Evolutionary conservation across 2,329 filamentous ascomycete genomes (phyloP), one percentile per base, ranked within the genome.

Genomic region (Phaeosphaeria sp.): DNA sequence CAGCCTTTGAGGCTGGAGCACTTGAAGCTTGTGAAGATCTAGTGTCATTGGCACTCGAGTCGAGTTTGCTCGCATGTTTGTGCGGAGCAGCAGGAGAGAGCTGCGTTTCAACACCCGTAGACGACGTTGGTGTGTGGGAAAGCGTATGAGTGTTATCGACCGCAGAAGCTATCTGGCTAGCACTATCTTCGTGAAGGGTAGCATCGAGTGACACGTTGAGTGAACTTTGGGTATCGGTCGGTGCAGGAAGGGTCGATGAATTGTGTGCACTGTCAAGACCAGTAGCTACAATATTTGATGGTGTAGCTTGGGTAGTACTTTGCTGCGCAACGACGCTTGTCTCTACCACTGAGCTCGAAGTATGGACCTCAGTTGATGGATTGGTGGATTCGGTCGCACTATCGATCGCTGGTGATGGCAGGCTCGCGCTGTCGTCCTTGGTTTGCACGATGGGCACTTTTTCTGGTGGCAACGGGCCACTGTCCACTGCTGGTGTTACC

Each of bases 401-500:
- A 6, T 56, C 46, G 5, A 30, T n/a, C 6, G 46, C 18, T 2
- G 22, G 27, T 22, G 56, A 42, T 6, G 27, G 54, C n/a, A 55
- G 20, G 2, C n/a, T 46, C 9, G 43, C 23, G n/a, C 39, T 52
- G n/a, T 60, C 54, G 3, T 63, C 53, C 30, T 68, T 68, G 2
- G 56, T 41, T 15, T 60, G 60, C 44, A 64, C 52, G 7, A 66
- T 56, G 3, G 71, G 64, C 15, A 67, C 53, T 18, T 68, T 60
- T 27, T 71, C 64, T 3, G 56, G 60, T 22, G 64, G 56, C 33
- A 68, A 54, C 10, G 62, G 59, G 1, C 62, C 65, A 50, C 62
- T 68, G 17, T 72, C 70, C 33, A 73, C 67, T 18, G 76, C 75
- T 33, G 77, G 72, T 57, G 78, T 77, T 10, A 75, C 71, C 52